Conservation (phyloP, 805 yeast species). For the Candida nemodendra region DNA sequence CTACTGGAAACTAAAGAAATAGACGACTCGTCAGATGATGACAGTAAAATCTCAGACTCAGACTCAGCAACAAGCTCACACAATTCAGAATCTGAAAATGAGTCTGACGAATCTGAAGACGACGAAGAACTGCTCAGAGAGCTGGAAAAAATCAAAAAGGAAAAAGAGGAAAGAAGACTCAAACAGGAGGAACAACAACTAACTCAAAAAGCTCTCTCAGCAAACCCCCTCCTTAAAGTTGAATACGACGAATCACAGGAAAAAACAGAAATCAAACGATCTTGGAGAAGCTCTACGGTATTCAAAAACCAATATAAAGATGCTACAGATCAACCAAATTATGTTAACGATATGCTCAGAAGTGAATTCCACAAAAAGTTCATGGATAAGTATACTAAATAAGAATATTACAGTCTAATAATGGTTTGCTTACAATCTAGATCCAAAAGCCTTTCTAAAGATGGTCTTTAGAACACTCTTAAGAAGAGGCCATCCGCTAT, state of each 20-base stretch:
- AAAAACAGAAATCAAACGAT: conserved; percentile 14
- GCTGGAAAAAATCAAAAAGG: conserved; percentile 38
- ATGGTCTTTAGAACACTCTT: conserved; percentile 48
- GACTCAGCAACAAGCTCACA: conserved; percentile 3
- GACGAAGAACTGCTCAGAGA: conserved; percentile 47
- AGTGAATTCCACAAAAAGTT: conserved; percentile 43
- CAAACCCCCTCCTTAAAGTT: conserved; percentile 28
- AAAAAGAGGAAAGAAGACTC: conserved; percentile 29
- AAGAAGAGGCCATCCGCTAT: conserved; percentile 74
- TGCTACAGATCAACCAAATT: conserved; percentile 14
- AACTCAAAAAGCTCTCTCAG: conserved; percentile 20
- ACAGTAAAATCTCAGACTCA: conserved; percentile 8
- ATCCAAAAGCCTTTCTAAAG: conserved; percentile 27
- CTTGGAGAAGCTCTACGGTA: conserved; percentile 38
- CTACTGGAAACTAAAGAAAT: conserved; percentile 16
- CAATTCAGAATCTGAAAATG: conserved; percentile 8
- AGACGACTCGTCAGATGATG: conserved; percentile 29
- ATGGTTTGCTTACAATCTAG: conserved; percentile 6
- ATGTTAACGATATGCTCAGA: conserved; percentile 33
- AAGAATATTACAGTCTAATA: conserved; percentile 4
- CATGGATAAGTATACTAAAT: conserved; percentile 39
- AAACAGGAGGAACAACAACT: conserved; percentile 28
- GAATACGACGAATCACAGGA: conserved; percentile 11
- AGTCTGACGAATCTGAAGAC: conserved; percentile 24
- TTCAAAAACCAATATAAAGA: conserved; percentile 24